These are phyloP conservation scores for Gossypium rotundifolium DNA, from an alignment of 345 rosid genomes.

Conservation along the genomic window DNA sequence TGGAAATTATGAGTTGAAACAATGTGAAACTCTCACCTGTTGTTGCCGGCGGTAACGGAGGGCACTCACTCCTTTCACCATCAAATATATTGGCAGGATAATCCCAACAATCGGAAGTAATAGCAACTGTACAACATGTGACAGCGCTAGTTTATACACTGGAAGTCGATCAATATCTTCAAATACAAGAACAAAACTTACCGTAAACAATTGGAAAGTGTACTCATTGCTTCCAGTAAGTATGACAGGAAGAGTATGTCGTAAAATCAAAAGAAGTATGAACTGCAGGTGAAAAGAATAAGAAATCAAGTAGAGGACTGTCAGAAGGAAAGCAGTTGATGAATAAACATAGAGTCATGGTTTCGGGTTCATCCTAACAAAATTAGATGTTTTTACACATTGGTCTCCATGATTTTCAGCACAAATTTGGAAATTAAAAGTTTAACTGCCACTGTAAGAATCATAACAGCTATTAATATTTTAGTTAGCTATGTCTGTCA, in stretches of 20 bases:
- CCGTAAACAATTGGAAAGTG: conserved; percentile 56
- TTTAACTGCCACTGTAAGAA: background rate
- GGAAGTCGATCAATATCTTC: background rate
- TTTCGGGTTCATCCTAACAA: background rate
- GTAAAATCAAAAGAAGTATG: conserved; percentile 65
- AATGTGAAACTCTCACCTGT: conserved; percentile 27
- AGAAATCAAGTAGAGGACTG: background rate
- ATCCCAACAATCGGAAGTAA: conserved; percentile 55
- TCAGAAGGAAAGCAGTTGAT: background rate
- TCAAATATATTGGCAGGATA: conserved; percentile 62
- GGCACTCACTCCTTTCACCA: conserved; percentile 39
- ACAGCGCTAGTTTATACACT: background rate
- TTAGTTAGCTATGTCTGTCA: background rate
- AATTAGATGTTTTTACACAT: background rate
- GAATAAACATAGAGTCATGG: background rate
- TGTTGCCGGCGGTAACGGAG: conserved; percentile 39
- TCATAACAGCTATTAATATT: background rate
- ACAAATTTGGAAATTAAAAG: background rate
- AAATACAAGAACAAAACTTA: conserved; percentile 23
- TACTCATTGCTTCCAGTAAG: conserved; percentile 33
- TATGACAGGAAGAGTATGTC: conserved; percentile 69
- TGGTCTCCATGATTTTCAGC: conserved; percentile 1
- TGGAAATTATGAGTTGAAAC: background rate
- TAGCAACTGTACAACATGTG: conserved; percentile 42
- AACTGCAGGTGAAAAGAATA: conserved; percentile 30